Evolutionary conservation across 768 basidiomycete genomes (phyloP), one percentile per base, ranked within the genome.

Genomic region (Lentinula aciculospora): DNA sequence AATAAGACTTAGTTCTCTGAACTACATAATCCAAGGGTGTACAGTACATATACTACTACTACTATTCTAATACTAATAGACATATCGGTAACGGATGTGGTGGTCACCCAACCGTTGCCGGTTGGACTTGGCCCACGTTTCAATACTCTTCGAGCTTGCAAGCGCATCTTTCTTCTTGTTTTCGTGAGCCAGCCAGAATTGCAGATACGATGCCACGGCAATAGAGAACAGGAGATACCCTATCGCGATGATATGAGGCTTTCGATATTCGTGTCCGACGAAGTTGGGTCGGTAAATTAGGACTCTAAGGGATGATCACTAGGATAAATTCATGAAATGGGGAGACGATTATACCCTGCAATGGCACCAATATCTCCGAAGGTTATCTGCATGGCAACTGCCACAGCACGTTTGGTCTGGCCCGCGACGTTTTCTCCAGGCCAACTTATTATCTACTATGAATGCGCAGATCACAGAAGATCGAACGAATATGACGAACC

Each of bases 351-450:
- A 39, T 39, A 53, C 51, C 51, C 51, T 3, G 51, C 51, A 34
- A 84, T 79, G 17, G 84, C 82, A 2, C 82, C 85, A 34, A 82
- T 70, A 60, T 86, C 81, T 12, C 83, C 83, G 10, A 86, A 77
- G 8, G 80, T 81, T 48, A 87, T 85, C 64, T 86, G 85, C 76
- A 82, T 77, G 1, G 81, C 85, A 3, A 83, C 75, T 1, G 81
- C 81, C 2, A 83, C 75, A 0, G 85, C 83, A 12, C 85, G 77
- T 65, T 86, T 85, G 3, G 84, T 86, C 62, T 86, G 84, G 10
- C 79, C 81, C 12, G 83, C 83, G n/a, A 87, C 82, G 60, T 86
- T 86, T 67, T 86, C 84, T 17, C 79, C 75, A 0, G 83, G 82
- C 81, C 85, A 85, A 55, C 78, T 81, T 17, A 12, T 9, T 3